These are phyloP conservation scores for Senecio squalidus DNA, from an alignment of 140 eudicot genomes.

Conservation along the genomic window DNA sequence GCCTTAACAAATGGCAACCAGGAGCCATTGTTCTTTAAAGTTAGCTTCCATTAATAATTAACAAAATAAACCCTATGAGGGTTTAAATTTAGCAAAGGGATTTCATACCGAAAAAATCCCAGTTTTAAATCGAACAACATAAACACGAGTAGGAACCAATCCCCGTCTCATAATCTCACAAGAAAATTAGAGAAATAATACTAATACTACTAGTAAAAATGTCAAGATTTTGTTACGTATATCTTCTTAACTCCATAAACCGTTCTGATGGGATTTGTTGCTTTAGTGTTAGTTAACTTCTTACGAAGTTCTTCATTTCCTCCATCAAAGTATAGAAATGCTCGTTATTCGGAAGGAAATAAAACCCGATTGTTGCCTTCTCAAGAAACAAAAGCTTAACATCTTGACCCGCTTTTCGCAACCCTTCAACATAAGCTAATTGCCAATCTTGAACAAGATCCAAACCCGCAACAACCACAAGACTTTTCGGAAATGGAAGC, in stretches of 20 bases:
- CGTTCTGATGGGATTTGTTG: slow-evolving; percentile 6
- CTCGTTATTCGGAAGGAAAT: slow-evolving; percentile 92
- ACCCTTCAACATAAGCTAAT: slow-evolving; percentile 69
- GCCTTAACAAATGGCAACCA: slow-evolving; percentile 15
- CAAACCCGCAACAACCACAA: slow-evolving; percentile 78
- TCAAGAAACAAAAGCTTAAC: slow-evolving; percentile 61
- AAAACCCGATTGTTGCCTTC: slow-evolving; percentile 90
- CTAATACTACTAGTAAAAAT: slow-evolving; percentile 23
- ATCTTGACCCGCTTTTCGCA: slow-evolving; percentile 45
- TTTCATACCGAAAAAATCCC: slow-evolving; percentile 23
- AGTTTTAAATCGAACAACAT: slow-evolving; percentile 14
- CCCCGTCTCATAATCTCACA: slow-evolving; percentile 7
- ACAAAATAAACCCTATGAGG: slow-evolving; percentile 20
- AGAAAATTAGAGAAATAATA: slow-evolving; percentile 11
- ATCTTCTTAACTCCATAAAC: not conserved
- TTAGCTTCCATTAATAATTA: slow-evolving; percentile 33
- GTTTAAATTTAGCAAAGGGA: slow-evolving; percentile 7
- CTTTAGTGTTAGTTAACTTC: not conserved
- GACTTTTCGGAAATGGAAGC: slow-evolving; percentile 51
- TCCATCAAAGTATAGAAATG: slow-evolving; percentile 77
- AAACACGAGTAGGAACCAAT: slow-evolving; percentile 13
- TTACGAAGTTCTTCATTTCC: slow-evolving; percentile 60
- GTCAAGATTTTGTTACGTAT: slow-evolving; percentile 38
- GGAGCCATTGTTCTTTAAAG: slow-evolving; percentile 25
- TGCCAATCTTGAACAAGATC: slow-evolving; percentile 98